Base-by-base conservation (phyloP, 139 green algal species). In the Micractinium conductrix region DNA sequence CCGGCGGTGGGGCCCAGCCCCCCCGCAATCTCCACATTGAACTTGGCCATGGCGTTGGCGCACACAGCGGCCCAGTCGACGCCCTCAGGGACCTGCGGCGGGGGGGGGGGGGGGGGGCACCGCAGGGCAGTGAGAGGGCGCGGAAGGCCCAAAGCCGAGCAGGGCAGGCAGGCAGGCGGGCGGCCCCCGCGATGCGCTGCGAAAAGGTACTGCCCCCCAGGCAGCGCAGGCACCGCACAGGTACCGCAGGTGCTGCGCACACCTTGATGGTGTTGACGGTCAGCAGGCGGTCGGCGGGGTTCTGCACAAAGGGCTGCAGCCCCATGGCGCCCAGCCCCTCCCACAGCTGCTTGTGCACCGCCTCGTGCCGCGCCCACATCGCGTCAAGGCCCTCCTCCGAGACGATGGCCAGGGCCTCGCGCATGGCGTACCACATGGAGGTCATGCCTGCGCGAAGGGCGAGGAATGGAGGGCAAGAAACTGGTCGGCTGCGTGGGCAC, bases 181-280 rank as follows among this genome's bases (percentile, higher is more conserved):
- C 19, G 53, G 53, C 53, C 24, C 2, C 19, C 19, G 48, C 12
- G 10, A 58, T 16, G 48, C 12, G 10, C 12, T 58, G 48, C 48
- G 48, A 10, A 58, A 19, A n/a, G 60, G 16, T 7, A 33, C n/a
- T n/a, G n/a, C n/a, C n/a, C n/a, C n/a, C 12, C 70, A 58, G 48
- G 19, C 24, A 62, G 10, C 53, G 26, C 53, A 21, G 19, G 53
- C 53, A 62, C 10, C 6, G 4, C 69, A 87, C 26, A 62, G 19
- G 26, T 21, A 62, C 28, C 26, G 40, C 19, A 24, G 35, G 5
- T 37, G 6, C 71, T 26, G 4, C 19, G 4, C 58, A 12, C 81
- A 92, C 90, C 91, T 95, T 96, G 90, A 98, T 97, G 87, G 95
- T 98, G 90, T 98, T 98, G 58, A 98, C 95, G 24, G 94, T 98